A percentile compares a stretch with the other conserved stretches of the same genome.
Evolutionary conservation across 1,284 basidiomycete genomes (phyloP).

Genomic region (Heimioporus punctisporus): DNA sequence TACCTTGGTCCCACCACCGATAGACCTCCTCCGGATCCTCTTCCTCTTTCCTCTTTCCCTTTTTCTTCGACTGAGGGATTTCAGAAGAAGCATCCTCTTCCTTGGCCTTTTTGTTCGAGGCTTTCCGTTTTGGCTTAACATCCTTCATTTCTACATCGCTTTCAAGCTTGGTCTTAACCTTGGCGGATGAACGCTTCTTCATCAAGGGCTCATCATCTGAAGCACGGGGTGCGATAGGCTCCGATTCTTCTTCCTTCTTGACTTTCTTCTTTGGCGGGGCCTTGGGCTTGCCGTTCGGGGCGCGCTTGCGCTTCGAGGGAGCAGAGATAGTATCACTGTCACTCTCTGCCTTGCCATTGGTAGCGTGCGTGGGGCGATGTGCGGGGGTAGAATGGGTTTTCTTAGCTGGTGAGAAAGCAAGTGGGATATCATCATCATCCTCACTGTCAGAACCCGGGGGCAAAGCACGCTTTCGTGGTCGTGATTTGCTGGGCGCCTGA

Average conservation of each 20-base stretch:
- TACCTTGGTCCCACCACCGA: conserved; percentile 84
- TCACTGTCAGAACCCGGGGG: conserved; percentile 58
- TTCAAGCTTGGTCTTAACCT: conserved; percentile 58
- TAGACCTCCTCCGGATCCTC: conserved; percentile 72
- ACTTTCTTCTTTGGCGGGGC: conserved; percentile 67
- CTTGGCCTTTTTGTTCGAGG: conserved; percentile 40
- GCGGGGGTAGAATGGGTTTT: conserved; percentile 41
- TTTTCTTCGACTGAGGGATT: conserved; percentile 38
- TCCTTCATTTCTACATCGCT: conserved; percentile 49
- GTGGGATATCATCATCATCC: conserved; percentile 75
- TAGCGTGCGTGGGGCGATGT: conserved; percentile 36
- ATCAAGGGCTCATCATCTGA: conserved; percentile 45
- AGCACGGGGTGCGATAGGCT: conserved; percentile 33
- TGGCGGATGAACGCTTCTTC: conserved; percentile 48
- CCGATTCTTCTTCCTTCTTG: conserved; percentile 57
- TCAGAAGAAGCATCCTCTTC: conserved; percentile 28
- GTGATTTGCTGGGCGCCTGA: conserved; percentile 46
- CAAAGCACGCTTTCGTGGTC: conserved; percentile 63
- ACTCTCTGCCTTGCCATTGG: conserved; percentile 43
- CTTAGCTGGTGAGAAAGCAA: conserved; percentile 72
- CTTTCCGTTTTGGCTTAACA: conserved; percentile 45
- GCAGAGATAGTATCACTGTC: conserved; percentile 37
- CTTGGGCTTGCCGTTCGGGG: conserved; percentile 42
- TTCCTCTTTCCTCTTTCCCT: conserved; percentile 57
- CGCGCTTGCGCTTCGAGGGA: conserved; percentile 39